Conservation (phyloP, 805 yeast species). For the Hanseniaspora mollemarum region DNA sequence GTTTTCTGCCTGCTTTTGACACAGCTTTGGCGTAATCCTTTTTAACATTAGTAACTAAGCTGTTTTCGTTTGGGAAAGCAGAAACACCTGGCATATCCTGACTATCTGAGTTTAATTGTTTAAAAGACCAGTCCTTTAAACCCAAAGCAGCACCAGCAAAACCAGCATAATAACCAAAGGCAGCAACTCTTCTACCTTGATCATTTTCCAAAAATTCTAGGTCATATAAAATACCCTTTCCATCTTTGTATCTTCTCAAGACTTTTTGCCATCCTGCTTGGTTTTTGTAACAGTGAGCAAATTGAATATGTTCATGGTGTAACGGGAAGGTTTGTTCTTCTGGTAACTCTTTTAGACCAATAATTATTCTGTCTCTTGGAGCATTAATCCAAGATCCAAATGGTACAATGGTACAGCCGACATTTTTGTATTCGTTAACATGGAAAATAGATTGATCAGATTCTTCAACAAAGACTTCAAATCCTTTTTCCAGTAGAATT, state of each 20-base stretch:
- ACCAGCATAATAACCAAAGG: constrained; percentile 99
- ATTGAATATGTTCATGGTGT: constrained; percentile 91
- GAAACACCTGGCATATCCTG: constrained; percentile 67
- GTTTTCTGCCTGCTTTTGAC: constrained; percentile 48
- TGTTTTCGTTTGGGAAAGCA: constrained; percentile 73
- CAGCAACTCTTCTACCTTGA: constrained; percentile 96
- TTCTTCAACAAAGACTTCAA: constrained; percentile 78
- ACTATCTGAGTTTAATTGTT: constrained; percentile 56
- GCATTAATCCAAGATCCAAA: constrained; percentile 89
- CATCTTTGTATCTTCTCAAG: constrained; percentile 74
- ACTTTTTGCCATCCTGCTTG: constrained; percentile 97
- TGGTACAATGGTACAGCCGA: constrained; percentile 82
- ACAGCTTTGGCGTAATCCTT: constrained; percentile 43
- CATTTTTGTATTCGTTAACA: constrained; percentile 60
- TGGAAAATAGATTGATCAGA: constrained; percentile 72
- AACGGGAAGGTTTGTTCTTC: constrained; percentile 83
- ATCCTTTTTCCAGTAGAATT: constrained; percentile 74
- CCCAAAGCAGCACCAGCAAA: constrained; percentile 99
- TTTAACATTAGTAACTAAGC: constrained; percentile 61
- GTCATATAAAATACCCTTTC: constrained; percentile 84
- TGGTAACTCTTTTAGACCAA: constrained; percentile 92
- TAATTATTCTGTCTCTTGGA: constrained; percentile 77
- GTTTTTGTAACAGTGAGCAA: constrained; percentile 96
- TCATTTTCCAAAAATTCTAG: constrained; percentile 89
- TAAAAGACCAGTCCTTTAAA: constrained; percentile 85